Evolutionary conservation across 2,329 filamentous ascomycete genomes (phyloP), one percentile per base, ranked within the genome.

Genomic region (Aspergillus ochraceus): DNA sequence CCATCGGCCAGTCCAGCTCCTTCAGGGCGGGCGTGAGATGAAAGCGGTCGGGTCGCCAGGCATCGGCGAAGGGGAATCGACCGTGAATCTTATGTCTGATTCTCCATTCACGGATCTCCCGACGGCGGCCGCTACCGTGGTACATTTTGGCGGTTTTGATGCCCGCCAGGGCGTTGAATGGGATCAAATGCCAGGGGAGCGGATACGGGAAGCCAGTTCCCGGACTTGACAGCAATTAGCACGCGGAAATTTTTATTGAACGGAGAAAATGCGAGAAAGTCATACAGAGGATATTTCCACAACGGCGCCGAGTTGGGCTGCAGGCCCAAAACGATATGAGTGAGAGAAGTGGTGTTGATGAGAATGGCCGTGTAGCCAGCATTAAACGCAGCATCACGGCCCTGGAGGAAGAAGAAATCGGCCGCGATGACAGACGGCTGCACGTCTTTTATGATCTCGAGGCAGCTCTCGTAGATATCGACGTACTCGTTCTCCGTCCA

Each of bases 171-270:
- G 80, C 69, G 55, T 84, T 84, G 14, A 76, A 58, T 0, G 77
- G 77, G 12, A 81, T 71, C 1, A 77, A 65, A 49, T 73, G 70
- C 73, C 70, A 78, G 1, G 81, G 81, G 0, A 84, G 70, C 3
- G 81, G 82, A 57, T 77, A 84, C 0, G 75, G 65, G 30, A 77
- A 80, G 4, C 74, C 79, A 0, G 81, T 81, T 14, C 76, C 77
- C 0, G 78, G 73, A 12, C 80, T 81, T 19, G 6, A 10, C 39
- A 63, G 46, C 12, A 36, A 64, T 61, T 36, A 50, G 36, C 9
- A 47, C 9, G 19, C 3, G 32, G 10, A 11, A 36, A 36, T 14
- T 14, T 26, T 26, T 10, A 10, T 3, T 9, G 30, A 36, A 14
- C 2, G 14, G 11, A 6, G 0, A 5, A 17, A 11, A n/a, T n/a